phyloP scores from a whole-genome alignment of 768 basidiomycete genomes.

The Leccinum fibrillosum region DNA sequence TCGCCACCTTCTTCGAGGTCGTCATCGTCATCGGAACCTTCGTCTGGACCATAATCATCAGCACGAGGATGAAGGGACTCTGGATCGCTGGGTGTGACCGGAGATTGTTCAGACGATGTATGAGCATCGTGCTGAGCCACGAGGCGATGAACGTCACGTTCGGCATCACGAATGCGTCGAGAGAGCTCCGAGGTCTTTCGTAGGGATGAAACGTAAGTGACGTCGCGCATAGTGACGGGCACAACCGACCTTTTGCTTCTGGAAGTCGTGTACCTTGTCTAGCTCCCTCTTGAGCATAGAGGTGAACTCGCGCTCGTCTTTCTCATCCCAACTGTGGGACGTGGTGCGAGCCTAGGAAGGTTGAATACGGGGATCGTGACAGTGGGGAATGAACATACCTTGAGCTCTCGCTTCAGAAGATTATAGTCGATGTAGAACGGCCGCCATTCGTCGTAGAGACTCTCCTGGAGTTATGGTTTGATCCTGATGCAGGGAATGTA shows the following conservation, averaged over 20 bases:
- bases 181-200: constrained; percentile 77
- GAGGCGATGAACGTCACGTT: constrained; percentile 74
- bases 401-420: constrained; percentile 84
- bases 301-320: constrained; percentile 83
- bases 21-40: constrained; percentile 62
- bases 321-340: constrained; percentile 61
- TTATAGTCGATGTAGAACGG: constrained; percentile 91
- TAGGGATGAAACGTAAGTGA: not conserved
- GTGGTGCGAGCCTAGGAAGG: constrained; percentile 47
- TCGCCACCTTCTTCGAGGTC: constrained; percentile 45
- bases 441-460: constrained; percentile 88
- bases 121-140: constrained; percentile 52
- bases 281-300: constrained; percentile 78
- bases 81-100: constrained; percentile 37
- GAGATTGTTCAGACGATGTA: constrained; percentile 23
- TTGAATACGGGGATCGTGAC: not conserved
- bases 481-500: not conserved
- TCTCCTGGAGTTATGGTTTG: constrained; percentile 45
- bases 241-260: constrained; percentile 70
- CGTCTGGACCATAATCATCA: constrained; percentile 52
- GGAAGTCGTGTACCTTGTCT: constrained; percentile 93
- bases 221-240: not conserved
- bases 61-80: constrained; percentile 52
- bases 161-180: constrained; percentile 76
- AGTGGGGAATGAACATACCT: constrained; percentile 40